Evolutionary conservation across 164 flowering plant genomes (phyloP).

Genomic region (Vitis cinerea): DNA sequence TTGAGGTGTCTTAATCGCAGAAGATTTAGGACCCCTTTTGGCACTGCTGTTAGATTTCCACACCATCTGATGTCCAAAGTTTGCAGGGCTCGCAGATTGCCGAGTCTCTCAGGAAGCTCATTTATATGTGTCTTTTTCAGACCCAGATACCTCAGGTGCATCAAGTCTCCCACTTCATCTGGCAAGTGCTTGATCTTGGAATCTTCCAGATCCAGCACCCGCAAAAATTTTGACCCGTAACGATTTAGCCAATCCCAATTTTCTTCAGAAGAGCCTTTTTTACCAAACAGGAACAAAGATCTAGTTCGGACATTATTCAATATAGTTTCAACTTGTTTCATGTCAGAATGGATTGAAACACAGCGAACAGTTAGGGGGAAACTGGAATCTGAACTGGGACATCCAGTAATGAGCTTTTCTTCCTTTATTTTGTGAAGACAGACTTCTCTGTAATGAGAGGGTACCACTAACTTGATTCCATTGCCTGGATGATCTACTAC

Average conservation of each 20-base stretch:
- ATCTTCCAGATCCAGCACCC: conserved; percentile 29
- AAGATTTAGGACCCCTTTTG: conserved; percentile 17
- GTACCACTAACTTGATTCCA: conserved; percentile 11
- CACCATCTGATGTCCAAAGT: conserved; percentile 26
- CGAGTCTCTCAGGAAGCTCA: conserved; percentile 21
- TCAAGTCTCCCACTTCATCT: conserved; percentile 25
- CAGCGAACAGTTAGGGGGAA: conserved; percentile 7
- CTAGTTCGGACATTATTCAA: conserved; percentile 13
- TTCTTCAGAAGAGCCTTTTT: conserved; percentile 8
- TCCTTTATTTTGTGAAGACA: conserved; percentile 5
- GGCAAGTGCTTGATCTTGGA: conserved; percentile 19
- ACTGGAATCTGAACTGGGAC: conserved; percentile 4
- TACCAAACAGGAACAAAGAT: conserved; percentile 21
- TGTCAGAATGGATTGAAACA: conserved; percentile 14
- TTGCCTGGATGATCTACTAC: neutral
- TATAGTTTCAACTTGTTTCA: conserved; percentile 7
- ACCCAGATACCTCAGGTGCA: conserved; percentile 27
- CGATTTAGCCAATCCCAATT: conserved; percentile 14
- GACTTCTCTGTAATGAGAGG: conserved; percentile 5
- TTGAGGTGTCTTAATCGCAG: conserved; percentile 27
- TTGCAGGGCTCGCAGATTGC: conserved; percentile 18
- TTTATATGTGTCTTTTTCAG: conserved; percentile 18
- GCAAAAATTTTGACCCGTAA: conserved; percentile 15
- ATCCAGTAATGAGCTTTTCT: conserved; percentile 9
- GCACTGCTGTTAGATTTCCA: conserved; percentile 14